Evolutionary conservation across 169 alveolate genomes (phyloP).

Genomic region (Amoebophrya sp.): DNA sequence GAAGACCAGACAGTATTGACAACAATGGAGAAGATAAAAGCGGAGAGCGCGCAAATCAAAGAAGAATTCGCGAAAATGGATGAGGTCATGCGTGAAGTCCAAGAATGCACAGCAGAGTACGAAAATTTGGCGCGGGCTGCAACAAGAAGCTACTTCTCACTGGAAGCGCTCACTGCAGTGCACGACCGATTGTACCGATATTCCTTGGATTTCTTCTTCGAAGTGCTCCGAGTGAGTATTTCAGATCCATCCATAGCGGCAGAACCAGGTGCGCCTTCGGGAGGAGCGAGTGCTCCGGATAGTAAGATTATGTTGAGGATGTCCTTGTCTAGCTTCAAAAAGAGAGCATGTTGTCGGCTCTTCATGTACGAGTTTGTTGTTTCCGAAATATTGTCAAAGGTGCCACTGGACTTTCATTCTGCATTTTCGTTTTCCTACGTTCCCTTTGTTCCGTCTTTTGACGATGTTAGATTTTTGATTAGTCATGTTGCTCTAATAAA

Average conservation of each 20-base stretch:
- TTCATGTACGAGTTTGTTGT: too few relatives aligned
- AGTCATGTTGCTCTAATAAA: too few relatives aligned
- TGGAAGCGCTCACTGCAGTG: slow-evolving; percentile 71
- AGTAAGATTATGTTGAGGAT: too few relatives aligned
- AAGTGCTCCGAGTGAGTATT: slow-evolving; percentile 64
- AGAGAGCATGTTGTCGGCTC: too few relatives aligned
- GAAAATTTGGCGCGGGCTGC: slow-evolving; percentile 76
- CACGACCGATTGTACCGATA: slow-evolving; percentile 85
- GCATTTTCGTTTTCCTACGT: too few relatives aligned
- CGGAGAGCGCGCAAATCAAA: slow-evolving; percentile 84
- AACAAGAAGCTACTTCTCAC: slow-evolving; percentile 69
- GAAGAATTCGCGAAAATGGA: slow-evolving; percentile 81
- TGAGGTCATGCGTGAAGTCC: slow-evolving; percentile 83
- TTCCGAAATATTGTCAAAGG: too few relatives aligned
- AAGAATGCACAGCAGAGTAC: slow-evolving; percentile 71
- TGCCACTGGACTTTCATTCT: too few relatives aligned
- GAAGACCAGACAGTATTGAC: slow-evolving; percentile 70
- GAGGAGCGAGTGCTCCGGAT: too few relatives aligned
- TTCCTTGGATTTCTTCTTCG: slow-evolving; percentile 85
- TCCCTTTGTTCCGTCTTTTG: too few relatives aligned
- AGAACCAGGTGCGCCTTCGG: too few relatives aligned
- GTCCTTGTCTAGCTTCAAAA: too few relatives aligned
- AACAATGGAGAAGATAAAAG: slow-evolving; percentile 74
- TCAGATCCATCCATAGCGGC: background rate
- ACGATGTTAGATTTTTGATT: too few relatives aligned